Evolutionary conservation across 2,329 filamentous ascomycete species (phyloP), one percentile per base, ranked within the genome.

Genomic region (Apiospora arundinis): DNA sequence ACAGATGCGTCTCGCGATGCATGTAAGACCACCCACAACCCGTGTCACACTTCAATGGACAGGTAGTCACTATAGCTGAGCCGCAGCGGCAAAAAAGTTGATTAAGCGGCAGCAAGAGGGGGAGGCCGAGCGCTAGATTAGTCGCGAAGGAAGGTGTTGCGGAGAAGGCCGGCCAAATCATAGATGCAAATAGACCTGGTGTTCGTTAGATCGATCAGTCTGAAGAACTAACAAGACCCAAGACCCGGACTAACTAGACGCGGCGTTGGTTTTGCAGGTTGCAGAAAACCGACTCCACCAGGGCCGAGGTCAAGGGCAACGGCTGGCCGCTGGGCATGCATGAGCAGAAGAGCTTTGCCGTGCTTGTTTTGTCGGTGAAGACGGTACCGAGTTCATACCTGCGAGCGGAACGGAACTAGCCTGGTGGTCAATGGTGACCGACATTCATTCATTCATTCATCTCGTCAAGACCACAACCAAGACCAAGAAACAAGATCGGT

Each of bases 301-400:
- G 52, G 52, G 52, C 52, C 52, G 52, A 60, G 52, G 52, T 60
- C 52, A 32, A 60, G 52, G 52, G 52, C 52, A 60, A 40, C 56
- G 28, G 28, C 56, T 42, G 40, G 40, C 9, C 32, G 40, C 40
- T 63, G 56, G 56, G 56, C 56, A 14, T 40, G 56, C 56, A 63
- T 40, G 32, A 37, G 16, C 16, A 45, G 42, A 45, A 42, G 9
- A 60, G 32, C 56, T 63, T n/a, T 37, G 32, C 56, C 32, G 56
- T 63, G 56, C 56, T 37, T 63, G 56, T 63, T 63, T 63, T 63
- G 56, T 63, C 56, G 56, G 56, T 63, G 56, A 63, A 63, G 56
- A 63, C 21, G 56, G 52, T 21, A 60, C 52, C 16, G 56, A 45
- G 12, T 45, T 45, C 32, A 45, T n/a, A 63, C 14, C 48, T 21